These are phyloP conservation scores for Lipomyces lipofer DNA, from an alignment of 805 yeast genomes.

Conservation along the genomic window DNA sequence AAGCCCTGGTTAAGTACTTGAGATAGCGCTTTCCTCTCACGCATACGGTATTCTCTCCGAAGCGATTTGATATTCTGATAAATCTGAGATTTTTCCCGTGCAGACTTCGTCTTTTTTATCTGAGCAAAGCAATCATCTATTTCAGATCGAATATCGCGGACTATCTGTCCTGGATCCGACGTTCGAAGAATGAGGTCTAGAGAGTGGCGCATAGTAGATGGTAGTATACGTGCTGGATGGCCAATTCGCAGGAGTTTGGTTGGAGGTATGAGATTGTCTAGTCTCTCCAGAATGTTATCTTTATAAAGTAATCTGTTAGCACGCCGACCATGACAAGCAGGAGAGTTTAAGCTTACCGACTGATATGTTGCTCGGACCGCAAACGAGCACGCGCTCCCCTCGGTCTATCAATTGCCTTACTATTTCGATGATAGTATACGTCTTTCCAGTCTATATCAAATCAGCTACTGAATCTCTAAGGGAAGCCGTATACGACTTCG, in stretches of 20 bases:
- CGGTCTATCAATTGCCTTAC: slow-evolving; percentile 65
- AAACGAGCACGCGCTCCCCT: slow-evolving; percentile 68
- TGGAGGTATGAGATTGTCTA: slow-evolving; percentile 49
- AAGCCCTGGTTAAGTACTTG: slow-evolving; percentile 61
- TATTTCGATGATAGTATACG: slow-evolving; percentile 79
- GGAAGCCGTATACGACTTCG: too few species aligned
- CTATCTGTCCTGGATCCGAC: slow-evolving; percentile 58
- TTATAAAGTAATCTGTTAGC: too few species aligned
- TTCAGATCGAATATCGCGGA: slow-evolving; percentile 68
- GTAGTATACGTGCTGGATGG: slow-evolving; percentile 84
- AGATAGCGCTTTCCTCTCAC: slow-evolving; percentile 64
- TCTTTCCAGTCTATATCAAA: slow-evolving; percentile 58
- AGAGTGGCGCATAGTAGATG: slow-evolving; percentile 64
- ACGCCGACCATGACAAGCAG: neutral
- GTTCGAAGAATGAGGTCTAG: slow-evolving; percentile 67
- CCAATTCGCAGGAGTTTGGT: slow-evolving; percentile 75
- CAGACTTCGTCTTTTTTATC: slow-evolving; percentile 61
- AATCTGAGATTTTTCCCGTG: slow-evolving; percentile 61
- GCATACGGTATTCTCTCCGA: slow-evolving; percentile 62
- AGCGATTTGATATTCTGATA: slow-evolving; percentile 70
- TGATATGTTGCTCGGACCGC: slow-evolving; percentile 92
- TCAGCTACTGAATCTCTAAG: neutral
- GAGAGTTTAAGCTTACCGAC: slow-evolving; percentile 48
- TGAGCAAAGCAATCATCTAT: slow-evolving; percentile 58
- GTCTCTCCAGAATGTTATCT: slow-evolving; percentile 77